A percentile compares a stretch with the other conserved stretches of the same genome.
phyloP scores from a whole-genome alignment of 345 rosid species.

The Arabidopsis suecica region DNA sequence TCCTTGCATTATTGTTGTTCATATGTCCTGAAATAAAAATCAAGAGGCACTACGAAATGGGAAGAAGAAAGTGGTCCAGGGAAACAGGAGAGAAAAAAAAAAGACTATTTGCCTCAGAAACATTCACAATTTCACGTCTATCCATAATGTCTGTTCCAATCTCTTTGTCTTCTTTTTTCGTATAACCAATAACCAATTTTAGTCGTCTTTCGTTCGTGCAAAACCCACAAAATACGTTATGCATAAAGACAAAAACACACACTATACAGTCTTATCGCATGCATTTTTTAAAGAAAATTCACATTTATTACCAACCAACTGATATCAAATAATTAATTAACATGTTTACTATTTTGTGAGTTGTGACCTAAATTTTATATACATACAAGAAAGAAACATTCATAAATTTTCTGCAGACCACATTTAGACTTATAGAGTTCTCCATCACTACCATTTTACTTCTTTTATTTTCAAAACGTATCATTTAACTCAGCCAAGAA shows the following conservation, averaged over 20 bases:
- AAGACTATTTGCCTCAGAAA: slow-evolving; percentile 37
- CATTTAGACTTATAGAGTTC: slow-evolving; percentile 38
- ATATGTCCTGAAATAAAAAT: background rate
- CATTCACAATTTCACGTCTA: slow-evolving; percentile 44
- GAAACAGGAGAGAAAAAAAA: slow-evolving; percentile 15
- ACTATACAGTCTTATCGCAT: slow-evolving; percentile 8
- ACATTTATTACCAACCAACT: slow-evolving; percentile 43
- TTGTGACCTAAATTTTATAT: slow-evolving; percentile 5
- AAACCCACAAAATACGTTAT: background rate
- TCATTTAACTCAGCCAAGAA: slow-evolving; percentile 41
- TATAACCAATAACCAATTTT: slow-evolving; percentile 23
- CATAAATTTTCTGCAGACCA: slow-evolving; percentile 34
- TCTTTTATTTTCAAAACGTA: slow-evolving; percentile 32
- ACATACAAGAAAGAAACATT: slow-evolving; percentile 28
- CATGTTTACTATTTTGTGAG: slow-evolving; percentile 6
- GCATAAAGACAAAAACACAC: slow-evolving; percentile 31
- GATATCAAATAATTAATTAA: slow-evolving; percentile 6
- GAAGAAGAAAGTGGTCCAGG: slow-evolving; percentile 36
- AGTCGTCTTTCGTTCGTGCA: slow-evolving; percentile 37
- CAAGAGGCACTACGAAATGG: slow-evolving; percentile 20
- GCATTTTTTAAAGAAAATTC: background rate
- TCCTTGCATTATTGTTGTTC: background rate
- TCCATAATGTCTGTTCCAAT: slow-evolving; percentile 43
- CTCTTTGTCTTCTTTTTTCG: slow-evolving; percentile 38
- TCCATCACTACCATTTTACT: slow-evolving; percentile 37